These are phyloP conservation scores for Tetradesmus obliquus DNA, from an alignment of 139 green algal genomes.

Conservation along the genomic window DNA sequence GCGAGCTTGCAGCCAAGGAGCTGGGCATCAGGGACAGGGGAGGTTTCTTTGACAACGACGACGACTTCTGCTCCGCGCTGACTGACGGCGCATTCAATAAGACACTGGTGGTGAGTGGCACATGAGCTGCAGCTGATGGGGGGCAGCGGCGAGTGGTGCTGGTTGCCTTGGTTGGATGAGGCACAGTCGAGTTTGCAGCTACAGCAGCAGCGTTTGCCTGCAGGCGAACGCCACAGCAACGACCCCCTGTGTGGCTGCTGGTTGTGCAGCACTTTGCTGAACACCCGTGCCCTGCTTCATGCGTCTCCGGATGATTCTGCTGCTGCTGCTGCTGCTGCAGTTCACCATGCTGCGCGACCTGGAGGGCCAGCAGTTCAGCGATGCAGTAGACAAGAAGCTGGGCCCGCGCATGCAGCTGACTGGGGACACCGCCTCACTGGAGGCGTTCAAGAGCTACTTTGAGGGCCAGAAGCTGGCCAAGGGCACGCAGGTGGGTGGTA, in stretches of 20 bases:
- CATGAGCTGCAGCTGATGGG: neutral
- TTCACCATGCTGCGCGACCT: slow-evolving; percentile 81
- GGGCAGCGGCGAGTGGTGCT: neutral
- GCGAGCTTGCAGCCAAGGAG: slow-evolving; percentile 75
- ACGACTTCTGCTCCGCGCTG: slow-evolving; percentile 77
- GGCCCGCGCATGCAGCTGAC: slow-evolving; percentile 74
- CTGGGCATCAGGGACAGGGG: slow-evolving; percentile 78
- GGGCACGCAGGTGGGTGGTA: slow-evolving; percentile 49
- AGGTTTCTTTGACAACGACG: slow-evolving; percentile 79
- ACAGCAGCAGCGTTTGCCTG: no score
- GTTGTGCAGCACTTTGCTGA: no score
- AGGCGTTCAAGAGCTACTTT: slow-evolving; percentile 67
- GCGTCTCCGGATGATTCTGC: neutral
- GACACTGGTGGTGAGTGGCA: slow-evolving; percentile 51
- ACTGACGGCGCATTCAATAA: slow-evolving; percentile 87
- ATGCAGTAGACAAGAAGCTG: slow-evolving; percentile 80
- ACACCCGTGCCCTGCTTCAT: neutral
- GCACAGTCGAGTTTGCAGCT: no score
- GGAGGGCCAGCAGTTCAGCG: slow-evolving; percentile 76
- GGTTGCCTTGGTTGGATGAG: neutral
- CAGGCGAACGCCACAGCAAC: no score
- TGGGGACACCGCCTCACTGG: slow-evolving; percentile 68
- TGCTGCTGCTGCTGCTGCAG: slow-evolving; percentile 50
- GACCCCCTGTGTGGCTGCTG: no score
- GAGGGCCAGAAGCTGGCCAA: slow-evolving; percentile 57